Conservation (phyloP, 331 rosid species). For the Rhamnella rubrinervis region DNA sequence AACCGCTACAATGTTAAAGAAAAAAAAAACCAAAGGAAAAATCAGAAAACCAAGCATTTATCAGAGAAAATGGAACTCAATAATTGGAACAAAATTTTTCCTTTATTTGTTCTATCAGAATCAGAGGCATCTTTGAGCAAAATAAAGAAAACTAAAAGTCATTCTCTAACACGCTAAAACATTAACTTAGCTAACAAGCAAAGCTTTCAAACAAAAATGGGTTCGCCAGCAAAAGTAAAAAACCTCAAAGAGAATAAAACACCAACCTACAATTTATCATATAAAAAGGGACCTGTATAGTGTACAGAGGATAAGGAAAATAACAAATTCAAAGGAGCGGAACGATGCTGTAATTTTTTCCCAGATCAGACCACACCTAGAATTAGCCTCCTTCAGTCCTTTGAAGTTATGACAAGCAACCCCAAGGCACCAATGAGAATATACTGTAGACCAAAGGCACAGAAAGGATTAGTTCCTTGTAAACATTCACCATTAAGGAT, state of each 20-base stretch:
- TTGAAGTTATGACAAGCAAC: constrained; percentile 73
- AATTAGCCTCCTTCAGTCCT: constrained; percentile 48
- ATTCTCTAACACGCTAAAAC: not conserved
- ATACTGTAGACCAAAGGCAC: constrained; percentile 54
- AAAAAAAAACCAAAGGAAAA: no score
- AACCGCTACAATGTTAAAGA: no score
- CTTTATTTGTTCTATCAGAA: no score
- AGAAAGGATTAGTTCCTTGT: constrained; percentile 5
- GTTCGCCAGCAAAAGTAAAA: not conserved
- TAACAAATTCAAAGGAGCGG: constrained; percentile 15
- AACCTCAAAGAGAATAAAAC: not conserved
- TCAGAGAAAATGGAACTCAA: no score
- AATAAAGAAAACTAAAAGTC: no score
- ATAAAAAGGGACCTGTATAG: constrained; percentile 17
- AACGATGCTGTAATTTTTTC: constrained; percentile 9
- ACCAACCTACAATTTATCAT: constrained; percentile 14
- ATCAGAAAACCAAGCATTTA: no score
- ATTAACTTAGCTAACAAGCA: not conserved
- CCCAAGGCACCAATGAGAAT: constrained; percentile 78
- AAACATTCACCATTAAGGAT: not conserved
- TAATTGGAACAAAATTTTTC: not conserved
- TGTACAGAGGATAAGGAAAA: constrained; percentile 30
- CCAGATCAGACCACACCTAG: constrained; percentile 14
- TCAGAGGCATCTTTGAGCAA: no score
- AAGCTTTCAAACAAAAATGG: not conserved